Percentiles rank a stretch among this genome's conserved stretches.
Evolutionary conservation across 2,329 filamentous ascomycete genomes (phyloP).

Genomic region (Fusarium robinianum): DNA sequence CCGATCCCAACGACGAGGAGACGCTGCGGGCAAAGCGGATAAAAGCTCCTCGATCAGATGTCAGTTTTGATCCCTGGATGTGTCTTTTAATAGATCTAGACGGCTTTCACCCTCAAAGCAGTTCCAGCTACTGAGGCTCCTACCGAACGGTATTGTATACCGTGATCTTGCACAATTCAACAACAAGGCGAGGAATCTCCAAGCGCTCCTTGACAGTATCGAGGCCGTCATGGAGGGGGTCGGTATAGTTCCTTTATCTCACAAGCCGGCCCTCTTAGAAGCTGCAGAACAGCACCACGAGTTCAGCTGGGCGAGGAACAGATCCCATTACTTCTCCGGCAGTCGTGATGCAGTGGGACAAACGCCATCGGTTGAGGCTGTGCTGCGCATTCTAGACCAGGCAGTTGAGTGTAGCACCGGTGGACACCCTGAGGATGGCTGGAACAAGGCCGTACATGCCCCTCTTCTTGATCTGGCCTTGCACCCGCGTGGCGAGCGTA

Average conservation of each 20-base stretch:
- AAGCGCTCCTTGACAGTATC: not conserved
- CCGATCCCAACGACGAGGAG: too few relatives aligned
- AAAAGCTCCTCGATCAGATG: not conserved
- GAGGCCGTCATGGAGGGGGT: not conserved
- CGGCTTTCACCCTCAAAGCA: not conserved
- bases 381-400: not conserved
- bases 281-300: not conserved
- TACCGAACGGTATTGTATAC: not conserved
- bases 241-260: not conserved
- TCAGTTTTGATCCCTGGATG: not conserved
- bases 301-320: not conserved
- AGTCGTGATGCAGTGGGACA: not conserved
- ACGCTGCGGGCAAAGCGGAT: too few relatives aligned
- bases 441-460: not conserved
- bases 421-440: not conserved
- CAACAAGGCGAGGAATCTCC: not conserved
- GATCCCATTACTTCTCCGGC: not conserved
- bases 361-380: not conserved
- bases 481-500: not conserved
- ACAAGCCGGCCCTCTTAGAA: not conserved
- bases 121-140: not conserved
- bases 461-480: not conserved
- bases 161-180: not conserved
- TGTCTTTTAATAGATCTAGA: not conserved
- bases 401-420: not conserved